phyloP scores from a whole-genome alignment of 331 rosid genomes.

The Malus hybrid region DNA sequence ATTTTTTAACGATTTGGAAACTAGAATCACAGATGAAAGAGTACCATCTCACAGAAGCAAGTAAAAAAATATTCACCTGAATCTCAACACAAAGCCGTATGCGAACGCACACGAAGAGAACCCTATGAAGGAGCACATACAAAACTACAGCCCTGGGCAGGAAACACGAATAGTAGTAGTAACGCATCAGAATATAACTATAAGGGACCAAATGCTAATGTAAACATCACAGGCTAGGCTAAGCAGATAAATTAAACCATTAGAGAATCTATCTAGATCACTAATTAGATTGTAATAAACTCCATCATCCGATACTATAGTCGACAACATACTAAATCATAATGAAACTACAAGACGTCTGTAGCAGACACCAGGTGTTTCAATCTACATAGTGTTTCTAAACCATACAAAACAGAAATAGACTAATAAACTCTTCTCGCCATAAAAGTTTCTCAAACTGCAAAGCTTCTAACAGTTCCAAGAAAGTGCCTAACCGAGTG shows the following conservation, averaged over 20 bases:
- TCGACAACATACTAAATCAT: conserved; percentile 25
- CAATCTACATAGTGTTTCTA: conserved; percentile 35
- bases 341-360: conserved; percentile 27
- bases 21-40: too few species aligned
- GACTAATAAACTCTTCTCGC: conserved; percentile 29
- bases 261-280: conserved; percentile 14
- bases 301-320: conserved; percentile 17
- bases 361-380: conserved; percentile 28
- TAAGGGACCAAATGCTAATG: background rate
- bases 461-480: conserved; percentile 27
- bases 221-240: background rate
- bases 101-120: too few species aligned
- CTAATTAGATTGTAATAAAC: conserved; percentile 12
- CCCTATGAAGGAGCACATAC: background rate
- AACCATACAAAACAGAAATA: conserved; percentile 28
- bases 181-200: background rate
- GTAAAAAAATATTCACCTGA: too few species aligned
- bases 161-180: background rate
- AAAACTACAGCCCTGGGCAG: background rate
- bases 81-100: too few species aligned
- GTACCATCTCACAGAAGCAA: too few species aligned
- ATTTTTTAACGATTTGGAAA: too few species aligned
- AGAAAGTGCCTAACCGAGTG: conserved; percentile 28
- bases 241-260: background rate
- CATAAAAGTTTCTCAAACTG: conserved; percentile 21